A percentile compares a stretch with the other conserved stretches of the same genome.
Evolutionary conservation across 345 rosid species (phyloP).

Genomic region (Salix caprea): DNA sequence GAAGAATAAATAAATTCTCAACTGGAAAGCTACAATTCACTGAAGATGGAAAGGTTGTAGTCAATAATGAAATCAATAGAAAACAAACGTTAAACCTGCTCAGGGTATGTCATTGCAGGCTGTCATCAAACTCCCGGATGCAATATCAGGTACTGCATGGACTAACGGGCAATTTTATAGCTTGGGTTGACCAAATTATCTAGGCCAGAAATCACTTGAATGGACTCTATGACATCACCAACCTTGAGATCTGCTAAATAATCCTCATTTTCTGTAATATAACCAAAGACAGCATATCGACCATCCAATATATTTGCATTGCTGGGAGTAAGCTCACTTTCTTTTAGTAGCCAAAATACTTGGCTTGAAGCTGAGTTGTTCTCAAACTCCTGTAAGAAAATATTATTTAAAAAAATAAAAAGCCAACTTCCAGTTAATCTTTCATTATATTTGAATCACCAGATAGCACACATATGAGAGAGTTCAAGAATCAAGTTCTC

Average conservation of each 20-base stretch:
- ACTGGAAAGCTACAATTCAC: neutral
- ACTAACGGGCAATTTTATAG: slow-evolving; percentile 86
- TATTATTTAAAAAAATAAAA: neutral
- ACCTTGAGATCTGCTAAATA: slow-evolving; percentile 91
- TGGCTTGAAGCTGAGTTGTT: slow-evolving; percentile 93
- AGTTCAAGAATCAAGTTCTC: slow-evolving; percentile 24
- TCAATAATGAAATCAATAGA: neutral
- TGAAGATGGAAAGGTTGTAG: neutral
- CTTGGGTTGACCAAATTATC: slow-evolving; percentile 93
- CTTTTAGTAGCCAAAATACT: slow-evolving; percentile 91
- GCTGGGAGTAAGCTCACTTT: slow-evolving; percentile 96
- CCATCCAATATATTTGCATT: slow-evolving; percentile 95
- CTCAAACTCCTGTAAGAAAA: slow-evolving; percentile 73
- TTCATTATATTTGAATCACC: neutral
- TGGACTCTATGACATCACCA: slow-evolving; percentile 85
- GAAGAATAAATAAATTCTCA: neutral
- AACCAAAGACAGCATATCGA: slow-evolving; percentile 91
- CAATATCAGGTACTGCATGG: neutral
- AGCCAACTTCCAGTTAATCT: neutral
- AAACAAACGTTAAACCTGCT: neutral
- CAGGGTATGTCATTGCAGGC: neutral
- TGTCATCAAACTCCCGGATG: neutral
- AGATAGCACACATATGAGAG: neutral
- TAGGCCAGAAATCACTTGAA: slow-evolving; percentile 86
- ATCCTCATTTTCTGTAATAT: slow-evolving; percentile 80